Conservation (phyloP, 1,284 basidiomycete genomes). For the Rhodotorula sp. region DNA sequence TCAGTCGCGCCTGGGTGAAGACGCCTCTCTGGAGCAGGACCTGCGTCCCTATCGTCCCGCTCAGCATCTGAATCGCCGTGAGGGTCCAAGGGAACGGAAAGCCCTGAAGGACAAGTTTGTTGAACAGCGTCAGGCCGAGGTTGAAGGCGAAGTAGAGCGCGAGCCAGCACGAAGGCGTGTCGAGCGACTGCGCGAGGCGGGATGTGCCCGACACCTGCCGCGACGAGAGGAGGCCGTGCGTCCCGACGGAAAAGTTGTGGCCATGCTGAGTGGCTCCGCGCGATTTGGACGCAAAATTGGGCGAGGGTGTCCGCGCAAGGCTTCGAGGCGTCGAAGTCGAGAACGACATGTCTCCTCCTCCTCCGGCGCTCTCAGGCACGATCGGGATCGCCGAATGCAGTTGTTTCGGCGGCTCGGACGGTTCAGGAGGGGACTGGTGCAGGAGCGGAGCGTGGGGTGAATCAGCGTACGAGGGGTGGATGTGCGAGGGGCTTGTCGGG, state of each 20-base stretch:
- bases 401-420: slow-evolving; percentile 9
- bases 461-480: slow-evolving; percentile 37
- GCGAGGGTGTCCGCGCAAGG: not conserved
- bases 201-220: slow-evolving; percentile 4
- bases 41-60: slow-evolving; percentile 62
- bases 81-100: slow-evolving; percentile 82
- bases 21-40: slow-evolving; percentile 61
- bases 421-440: slow-evolving; percentile 2
- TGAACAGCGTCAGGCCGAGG: slow-evolving; percentile 79
- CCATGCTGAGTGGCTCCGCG: slow-evolving; percentile 4
- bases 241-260: slow-evolving; percentile 12
- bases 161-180: slow-evolving; percentile 58
- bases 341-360: slow-evolving; percentile 5
- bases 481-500: slow-evolving; percentile 30
- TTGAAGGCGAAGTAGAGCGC: slow-evolving; percentile 82
- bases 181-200: slow-evolving; percentile 13
- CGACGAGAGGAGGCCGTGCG: slow-evolving; percentile 17
- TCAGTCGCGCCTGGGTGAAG: slow-evolving; percentile 63
- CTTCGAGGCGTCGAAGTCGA: slow-evolving; percentile 15
- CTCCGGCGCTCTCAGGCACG: not conserved
- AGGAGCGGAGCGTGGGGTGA: not conserved
- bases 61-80: slow-evolving; percentile 46
- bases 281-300: slow-evolving; percentile 1
- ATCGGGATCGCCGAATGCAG: slow-evolving; percentile 34
- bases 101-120: slow-evolving; percentile 80